These are phyloP conservation scores for Inga laurina DNA, from an alignment of 306 rosid genomes.

Conservation along the genomic window DNA sequence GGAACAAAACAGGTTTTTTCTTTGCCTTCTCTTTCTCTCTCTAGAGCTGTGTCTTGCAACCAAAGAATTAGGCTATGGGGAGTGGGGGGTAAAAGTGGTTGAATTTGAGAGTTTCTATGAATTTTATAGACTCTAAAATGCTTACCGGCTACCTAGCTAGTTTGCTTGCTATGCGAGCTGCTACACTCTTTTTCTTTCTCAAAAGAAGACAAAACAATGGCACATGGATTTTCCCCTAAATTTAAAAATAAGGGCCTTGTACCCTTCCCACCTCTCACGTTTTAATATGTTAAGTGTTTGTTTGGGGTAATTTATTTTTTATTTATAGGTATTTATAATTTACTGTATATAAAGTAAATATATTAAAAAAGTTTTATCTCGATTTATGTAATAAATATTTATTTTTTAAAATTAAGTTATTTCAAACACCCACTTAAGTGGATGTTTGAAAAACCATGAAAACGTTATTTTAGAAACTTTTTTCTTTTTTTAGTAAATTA, in stretches of 20 bases:
- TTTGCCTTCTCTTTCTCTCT: conserved; percentile 30
- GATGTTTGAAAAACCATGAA: too few species aligned
- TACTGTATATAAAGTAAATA: too few species aligned
- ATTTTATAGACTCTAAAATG: not conserved
- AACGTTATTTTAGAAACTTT: too few species aligned
- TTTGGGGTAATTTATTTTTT: too few species aligned
- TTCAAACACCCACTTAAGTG: too few species aligned
- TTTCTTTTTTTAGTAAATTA: too few species aligned
- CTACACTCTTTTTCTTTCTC: not conserved
- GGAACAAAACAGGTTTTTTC: conserved; percentile 31
- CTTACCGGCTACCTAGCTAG: conserved; percentile 5
- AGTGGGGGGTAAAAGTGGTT: conserved; percentile 19
- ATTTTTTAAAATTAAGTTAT: too few species aligned
- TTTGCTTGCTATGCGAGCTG: not conserved
- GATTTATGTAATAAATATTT: too few species aligned
- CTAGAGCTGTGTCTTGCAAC: conserved; percentile 1
- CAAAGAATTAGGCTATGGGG: conserved; percentile 24
- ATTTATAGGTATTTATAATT: too few species aligned
- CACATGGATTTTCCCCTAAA: conserved; percentile 47
- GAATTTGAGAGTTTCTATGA: conserved; percentile 35
- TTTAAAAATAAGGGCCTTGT: not conserved
- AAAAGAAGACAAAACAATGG: conserved; percentile 49
- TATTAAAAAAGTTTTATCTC: too few species aligned
- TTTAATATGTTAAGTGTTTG: too few species aligned
- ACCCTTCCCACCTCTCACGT: too few species aligned